A percentile compares a stretch with the other conserved stretches of the same genome.
Evolutionary conservation across 2,329 filamentous ascomycete species (phyloP).

Genomic region (Achaetomium macrosporum): DNA sequence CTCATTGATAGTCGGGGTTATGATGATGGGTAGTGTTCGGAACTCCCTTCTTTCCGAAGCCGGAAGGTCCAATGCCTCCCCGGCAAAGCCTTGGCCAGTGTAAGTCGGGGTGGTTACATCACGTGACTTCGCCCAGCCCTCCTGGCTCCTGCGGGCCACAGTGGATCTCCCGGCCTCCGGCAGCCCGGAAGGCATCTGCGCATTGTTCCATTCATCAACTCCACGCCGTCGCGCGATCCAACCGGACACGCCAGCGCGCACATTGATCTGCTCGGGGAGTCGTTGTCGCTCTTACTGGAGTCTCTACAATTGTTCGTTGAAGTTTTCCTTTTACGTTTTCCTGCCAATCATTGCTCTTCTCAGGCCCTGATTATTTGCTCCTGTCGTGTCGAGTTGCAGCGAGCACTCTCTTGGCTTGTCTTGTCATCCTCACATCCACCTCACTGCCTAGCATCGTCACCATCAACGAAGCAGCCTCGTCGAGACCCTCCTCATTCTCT

Average conservation of each 20-base stretch:
- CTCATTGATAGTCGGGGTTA: no score
- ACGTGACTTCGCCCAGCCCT: slow-evolving; percentile 10
- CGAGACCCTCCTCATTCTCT: slow-evolving; percentile 1
- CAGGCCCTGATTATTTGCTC: slow-evolving; percentile 9
- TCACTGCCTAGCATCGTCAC: slow-evolving; percentile 11
- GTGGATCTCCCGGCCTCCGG: no score
- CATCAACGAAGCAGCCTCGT: slow-evolving; percentile 10
- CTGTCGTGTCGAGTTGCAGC: slow-evolving; percentile 7
- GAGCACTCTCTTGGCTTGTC: slow-evolving; percentile 13
- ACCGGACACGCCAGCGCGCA: slow-evolving; percentile 11
- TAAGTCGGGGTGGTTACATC: background rate
- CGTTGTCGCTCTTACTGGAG: slow-evolving; percentile 7
- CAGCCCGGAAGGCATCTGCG: background rate
- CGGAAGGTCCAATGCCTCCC: no score
- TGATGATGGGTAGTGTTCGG: no score
- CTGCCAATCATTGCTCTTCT: slow-evolving; percentile 6
- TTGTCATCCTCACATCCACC: slow-evolving; percentile 11
- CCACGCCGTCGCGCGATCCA: slow-evolving; percentile 13
- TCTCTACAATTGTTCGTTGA: slow-evolving; percentile 25
- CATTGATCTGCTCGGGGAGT: slow-evolving; percentile 15
- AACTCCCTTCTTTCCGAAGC: no score
- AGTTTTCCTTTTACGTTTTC: slow-evolving; percentile 16
- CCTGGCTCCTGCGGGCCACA: background rate
- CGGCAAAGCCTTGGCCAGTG: no score
- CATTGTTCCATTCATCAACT: slow-evolving; percentile 9